These are phyloP conservation scores for Staphylotrichum longicolle DNA, from an alignment of 495 filamentous ascomycete species.

Conservation along the genomic window DNA sequence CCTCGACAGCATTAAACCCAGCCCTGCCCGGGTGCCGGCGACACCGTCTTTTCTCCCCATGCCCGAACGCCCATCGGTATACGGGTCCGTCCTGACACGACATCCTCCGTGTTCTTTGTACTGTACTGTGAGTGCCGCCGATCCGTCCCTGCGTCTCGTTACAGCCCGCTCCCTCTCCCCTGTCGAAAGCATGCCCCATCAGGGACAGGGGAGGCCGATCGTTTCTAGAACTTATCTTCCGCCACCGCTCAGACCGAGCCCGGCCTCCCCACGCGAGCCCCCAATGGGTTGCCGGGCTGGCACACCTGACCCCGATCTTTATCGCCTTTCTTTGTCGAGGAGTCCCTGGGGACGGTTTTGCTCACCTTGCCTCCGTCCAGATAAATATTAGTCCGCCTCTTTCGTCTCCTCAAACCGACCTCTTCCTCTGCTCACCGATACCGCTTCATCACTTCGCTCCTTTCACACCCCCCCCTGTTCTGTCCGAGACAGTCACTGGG, in stretches of 20 bases:
- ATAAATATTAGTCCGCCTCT: neutral
- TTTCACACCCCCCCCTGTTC: neutral
- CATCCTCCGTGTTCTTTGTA: neutral
- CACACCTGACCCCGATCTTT: constrained; percentile 5
- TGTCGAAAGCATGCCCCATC: neutral
- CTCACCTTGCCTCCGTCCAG: constrained; percentile 7
- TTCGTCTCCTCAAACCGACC: neutral
- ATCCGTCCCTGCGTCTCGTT: constrained; percentile 4
- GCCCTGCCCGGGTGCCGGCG: neutral
- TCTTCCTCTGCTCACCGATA: constrained; percentile 1
- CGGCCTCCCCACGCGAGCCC: neutral
- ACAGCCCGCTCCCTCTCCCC: neutral
- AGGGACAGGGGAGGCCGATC: constrained; percentile 12
- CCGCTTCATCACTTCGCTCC: neutral
- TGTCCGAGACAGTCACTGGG: neutral
- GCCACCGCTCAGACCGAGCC: constrained; percentile 17
- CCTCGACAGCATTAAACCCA: neutral
- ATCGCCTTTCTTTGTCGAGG: constrained; percentile 8
- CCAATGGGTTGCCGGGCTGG: neutral
- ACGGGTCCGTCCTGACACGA: neutral
- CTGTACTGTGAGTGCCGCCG: constrained; percentile 12
- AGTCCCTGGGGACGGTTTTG: constrained; percentile 2
- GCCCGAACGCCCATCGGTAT: neutral
- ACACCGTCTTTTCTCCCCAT: neutral
- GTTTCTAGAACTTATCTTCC: constrained; percentile 15